A percentile compares a stretch with the other conserved stretches of the same genome.
Evolutionary conservation across 352 stramenopile species (phyloP).

Genomic region (Phytophthora litchii): DNA sequence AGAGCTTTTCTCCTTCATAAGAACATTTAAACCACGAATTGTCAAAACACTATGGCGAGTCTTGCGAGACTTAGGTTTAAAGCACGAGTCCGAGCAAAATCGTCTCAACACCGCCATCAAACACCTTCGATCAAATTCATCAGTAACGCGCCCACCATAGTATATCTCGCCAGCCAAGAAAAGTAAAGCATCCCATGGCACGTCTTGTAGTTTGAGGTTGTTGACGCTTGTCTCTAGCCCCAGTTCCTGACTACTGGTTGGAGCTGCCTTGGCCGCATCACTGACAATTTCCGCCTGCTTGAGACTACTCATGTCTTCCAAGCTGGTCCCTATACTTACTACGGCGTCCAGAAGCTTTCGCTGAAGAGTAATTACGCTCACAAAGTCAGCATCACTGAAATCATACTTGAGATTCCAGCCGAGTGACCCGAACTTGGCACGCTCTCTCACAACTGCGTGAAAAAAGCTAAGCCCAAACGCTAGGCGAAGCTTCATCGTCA

Average conservation of each 20-base stretch:
- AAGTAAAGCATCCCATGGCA: conserved; percentile 83
- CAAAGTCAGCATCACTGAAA: conserved; percentile 80
- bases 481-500: conserved; percentile 52
- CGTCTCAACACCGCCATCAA: conserved; percentile 68
- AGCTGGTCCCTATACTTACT: conserved; percentile 3
- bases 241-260: background rate
- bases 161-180: conserved; percentile 85
- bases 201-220: background rate
- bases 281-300: conserved; percentile 1
- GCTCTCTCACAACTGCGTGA: conserved; percentile 77
- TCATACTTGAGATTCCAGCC: conserved; percentile 85
- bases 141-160: conserved; percentile 81
- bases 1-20: conserved; percentile 11
- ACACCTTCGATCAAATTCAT: conserved; percentile 81
- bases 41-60: conserved; percentile 4
- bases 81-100: conserved; percentile 52
- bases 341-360: conserved; percentile 44
- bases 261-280: background rate
- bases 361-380: conserved; percentile 71
- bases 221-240: background rate
- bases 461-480: conserved; percentile 83
- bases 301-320: background rate
- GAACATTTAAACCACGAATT: background rate
- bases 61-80: conserved; percentile 1
- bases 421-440: conserved; percentile 72